Evolutionary conservation across 805 yeast species (phyloP).

Genomic region (Lachancea lanzarotensis): DNA sequence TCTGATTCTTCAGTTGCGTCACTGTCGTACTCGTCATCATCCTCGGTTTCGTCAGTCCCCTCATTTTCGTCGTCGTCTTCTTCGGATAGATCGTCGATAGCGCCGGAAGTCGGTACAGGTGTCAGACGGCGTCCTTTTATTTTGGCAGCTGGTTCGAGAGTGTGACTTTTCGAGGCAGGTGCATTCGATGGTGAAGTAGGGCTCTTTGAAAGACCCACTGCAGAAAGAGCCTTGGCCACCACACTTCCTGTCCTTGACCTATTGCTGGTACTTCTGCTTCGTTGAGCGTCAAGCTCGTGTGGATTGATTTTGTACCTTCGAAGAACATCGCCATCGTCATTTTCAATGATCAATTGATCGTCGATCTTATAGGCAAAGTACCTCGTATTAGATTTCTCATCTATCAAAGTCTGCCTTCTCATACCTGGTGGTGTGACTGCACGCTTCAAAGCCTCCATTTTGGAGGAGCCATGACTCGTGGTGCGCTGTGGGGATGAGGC

Average conservation of each 20-base stretch:
- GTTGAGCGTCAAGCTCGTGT: slow-evolving; percentile 30
- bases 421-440: slow-evolving; percentile 19
- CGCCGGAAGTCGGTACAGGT: slow-evolving; percentile 10
- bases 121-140: slow-evolving; percentile 6
- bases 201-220: slow-evolving; percentile 44
- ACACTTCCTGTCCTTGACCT: slow-evolving; percentile 31
- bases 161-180: not conserved
- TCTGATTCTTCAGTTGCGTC: slow-evolving; percentile 22
- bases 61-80: slow-evolving; percentile 12
- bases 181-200: not conserved
- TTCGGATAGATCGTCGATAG: not conserved
- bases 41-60: not conserved
- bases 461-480: slow-evolving; percentile 23
- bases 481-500: slow-evolving; percentile 10
- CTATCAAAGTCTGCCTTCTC: slow-evolving; percentile 17
- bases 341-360: slow-evolving; percentile 74
- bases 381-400: slow-evolving; percentile 19
- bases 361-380: slow-evolving; percentile 73
- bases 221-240: slow-evolving; percentile 44
- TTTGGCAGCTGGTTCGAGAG: slow-evolving; percentile 1
- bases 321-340: slow-evolving; percentile 85
- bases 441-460: slow-evolving; percentile 28
- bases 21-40: not conserved
- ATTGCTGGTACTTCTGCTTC: not conserved
- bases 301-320: slow-evolving; percentile 73